phyloP scores from a whole-genome alignment of 768 basidiomycete species.

The Cystobasidium tubakii region DNA sequence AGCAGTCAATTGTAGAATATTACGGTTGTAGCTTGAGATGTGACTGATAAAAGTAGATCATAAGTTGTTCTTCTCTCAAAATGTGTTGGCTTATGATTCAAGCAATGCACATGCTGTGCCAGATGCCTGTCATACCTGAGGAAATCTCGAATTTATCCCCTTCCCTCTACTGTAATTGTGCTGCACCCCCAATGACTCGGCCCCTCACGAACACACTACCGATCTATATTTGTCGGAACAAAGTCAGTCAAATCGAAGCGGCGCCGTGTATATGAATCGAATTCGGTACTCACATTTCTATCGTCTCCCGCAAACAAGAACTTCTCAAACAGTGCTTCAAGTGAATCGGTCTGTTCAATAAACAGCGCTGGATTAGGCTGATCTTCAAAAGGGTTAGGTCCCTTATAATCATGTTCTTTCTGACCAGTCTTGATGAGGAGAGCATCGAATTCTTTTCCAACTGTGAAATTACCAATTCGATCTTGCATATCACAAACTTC shows the following conservation, averaged over 20 bases:
- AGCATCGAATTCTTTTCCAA: slow-evolving; percentile 86
- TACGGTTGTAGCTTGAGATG: too few species aligned
- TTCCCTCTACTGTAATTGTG: slow-evolving; percentile 28
- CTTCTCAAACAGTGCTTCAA: slow-evolving; percentile 66
- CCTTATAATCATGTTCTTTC: slow-evolving; percentile 42
- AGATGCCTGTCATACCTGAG: too few species aligned
- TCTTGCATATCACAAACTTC: slow-evolving; percentile 66
- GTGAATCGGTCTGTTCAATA: slow-evolving; percentile 46
- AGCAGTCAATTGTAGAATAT: background rate
- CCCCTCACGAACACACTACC: slow-evolving; percentile 78
- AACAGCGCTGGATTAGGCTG: slow-evolving; percentile 41
- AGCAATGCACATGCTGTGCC: too few species aligned
- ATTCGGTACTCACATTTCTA: slow-evolving; percentile 50
- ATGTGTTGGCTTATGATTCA: too few species aligned
- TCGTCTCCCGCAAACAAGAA: slow-evolving; percentile 84
- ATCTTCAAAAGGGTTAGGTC: slow-evolving; percentile 12
- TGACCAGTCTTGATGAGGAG: slow-evolving; percentile 60
- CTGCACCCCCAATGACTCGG: slow-evolving; percentile 62
- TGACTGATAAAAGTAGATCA: too few species aligned
- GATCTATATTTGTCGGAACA: slow-evolving; percentile 50
- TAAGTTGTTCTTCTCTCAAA: too few species aligned
- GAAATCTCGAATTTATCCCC: too few species aligned
- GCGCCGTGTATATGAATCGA: slow-evolving; percentile 25
- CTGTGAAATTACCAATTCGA: slow-evolving; percentile 67
- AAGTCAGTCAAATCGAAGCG: background rate